Evolutionary conservation across 148 eudicot genomes (phyloP), one percentile per base, ranked within the genome.

Genomic region (Rheum nobile): DNA sequence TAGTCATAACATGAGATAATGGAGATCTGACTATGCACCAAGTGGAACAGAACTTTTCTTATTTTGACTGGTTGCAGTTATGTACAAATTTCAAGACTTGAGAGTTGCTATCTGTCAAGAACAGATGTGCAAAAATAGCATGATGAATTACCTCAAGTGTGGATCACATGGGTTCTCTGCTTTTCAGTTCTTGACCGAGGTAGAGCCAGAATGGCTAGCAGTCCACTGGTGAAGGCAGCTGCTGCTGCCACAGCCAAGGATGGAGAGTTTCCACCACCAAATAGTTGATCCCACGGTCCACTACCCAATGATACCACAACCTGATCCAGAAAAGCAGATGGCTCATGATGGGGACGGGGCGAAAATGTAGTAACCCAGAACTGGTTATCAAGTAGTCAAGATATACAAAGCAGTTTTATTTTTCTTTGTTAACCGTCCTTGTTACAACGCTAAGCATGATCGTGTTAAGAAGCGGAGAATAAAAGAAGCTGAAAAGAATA

Each of bases 261-360:
- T 43, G 98, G 92, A 61, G 96, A 90, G 80, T 93, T 93, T 72
- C 94, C 91, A 16, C 96, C 98, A 61, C 96, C 96, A 80, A 90
- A 89, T 54, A 93, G 81, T 80, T 83, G 81, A 82, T 93, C 98
- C 98, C 87, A 90, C 35, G 98, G 98, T 69, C 98, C 98, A 75
- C 92, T 82, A 82, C 89, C 94, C 88, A 78, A 87, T 16, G 99
- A 96, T 73, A 96, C 99, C 67, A 92, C 79, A 74, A 96, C 81
- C 99, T 96, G 88, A 72, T 61, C 68, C 68, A 61, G 22, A 13
- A 31, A 55, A 26, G 14, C 6, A 55, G 22, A 24, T 55, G 12
- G 63, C 26, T 55, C 0, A 31, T 61, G 37, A 29, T 22, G 17
- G 68, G 37, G 26, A 0, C 11, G 4, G 67, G 67, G 68, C 2